These are phyloP conservation scores for Zizania palustris DNA, from an alignment of 202 grass and related monocot genomes.

Conservation along the genomic window DNA sequence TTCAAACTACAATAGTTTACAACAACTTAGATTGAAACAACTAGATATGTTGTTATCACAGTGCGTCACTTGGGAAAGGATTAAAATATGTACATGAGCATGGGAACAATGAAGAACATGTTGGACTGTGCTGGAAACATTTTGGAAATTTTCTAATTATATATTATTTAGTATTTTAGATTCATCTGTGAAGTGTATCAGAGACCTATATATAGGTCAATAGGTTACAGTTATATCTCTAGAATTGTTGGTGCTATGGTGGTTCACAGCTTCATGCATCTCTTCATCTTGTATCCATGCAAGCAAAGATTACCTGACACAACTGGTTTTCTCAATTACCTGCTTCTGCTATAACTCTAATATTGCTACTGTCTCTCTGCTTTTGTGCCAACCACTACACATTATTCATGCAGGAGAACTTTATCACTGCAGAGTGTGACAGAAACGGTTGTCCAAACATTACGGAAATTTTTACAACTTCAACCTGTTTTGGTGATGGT, in stretches of 20 bases:
- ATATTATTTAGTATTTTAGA: slow-evolving; percentile 8
- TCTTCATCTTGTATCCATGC: not conserved
- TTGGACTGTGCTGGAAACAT: not conserved
- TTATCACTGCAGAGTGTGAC: slow-evolving; percentile 57
- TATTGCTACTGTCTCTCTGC: slow-evolving; percentile 18
- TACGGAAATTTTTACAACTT: slow-evolving; percentile 63
- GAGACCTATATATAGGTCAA: too few species aligned
- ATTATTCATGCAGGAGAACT: slow-evolving; percentile 58
- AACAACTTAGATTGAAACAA: slow-evolving; percentile 3
- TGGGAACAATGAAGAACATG: not conserved
- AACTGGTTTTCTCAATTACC: slow-evolving; percentile 12
- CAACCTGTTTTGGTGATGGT: slow-evolving; percentile 83
- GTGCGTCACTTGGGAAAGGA: not conserved
- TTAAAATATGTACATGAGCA: not conserved
- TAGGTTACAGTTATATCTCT: not conserved
- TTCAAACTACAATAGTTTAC: not conserved
- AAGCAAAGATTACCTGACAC: slow-evolving; percentile 5
- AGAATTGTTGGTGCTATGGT: not conserved
- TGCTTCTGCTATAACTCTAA: slow-evolving; percentile 20
- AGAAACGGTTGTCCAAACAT: slow-evolving; percentile 76
- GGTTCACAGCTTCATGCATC: not conserved
- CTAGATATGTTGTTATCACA: not conserved
- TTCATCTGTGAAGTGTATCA: not conserved
- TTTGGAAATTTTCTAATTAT: not conserved
- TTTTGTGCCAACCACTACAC: slow-evolving; percentile 33